Evolutionary conservation across 2,329 filamentous ascomycete species (phyloP).

Genomic region (Calonectria leucothoes): DNA sequence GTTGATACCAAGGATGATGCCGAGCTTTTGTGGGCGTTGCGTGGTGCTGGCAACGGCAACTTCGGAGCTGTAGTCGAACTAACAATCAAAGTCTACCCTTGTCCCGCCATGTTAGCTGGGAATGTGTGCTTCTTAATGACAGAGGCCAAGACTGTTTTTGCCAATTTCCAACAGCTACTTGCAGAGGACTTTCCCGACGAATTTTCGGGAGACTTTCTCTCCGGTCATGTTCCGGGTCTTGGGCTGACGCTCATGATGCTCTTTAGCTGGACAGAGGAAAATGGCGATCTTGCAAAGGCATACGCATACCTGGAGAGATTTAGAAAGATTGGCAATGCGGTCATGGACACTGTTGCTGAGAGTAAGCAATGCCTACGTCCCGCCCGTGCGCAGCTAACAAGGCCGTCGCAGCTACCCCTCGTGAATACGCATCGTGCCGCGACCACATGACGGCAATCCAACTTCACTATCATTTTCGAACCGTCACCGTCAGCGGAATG

Average conservation of each 20-base stretch:
- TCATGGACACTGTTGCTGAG: not conserved
- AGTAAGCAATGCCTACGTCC: not conserved
- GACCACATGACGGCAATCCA: not conserved
- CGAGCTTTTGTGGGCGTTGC: conserved; percentile 33
- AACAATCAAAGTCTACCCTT: conserved; percentile 25
- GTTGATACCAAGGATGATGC: conserved; percentile 12
- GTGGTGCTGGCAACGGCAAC: conserved; percentile 31
- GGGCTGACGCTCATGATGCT: not conserved
- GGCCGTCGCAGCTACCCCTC: not conserved
- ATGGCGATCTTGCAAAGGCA: not conserved
- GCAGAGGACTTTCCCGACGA: conserved; percentile 1
- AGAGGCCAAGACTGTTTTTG: not conserved
- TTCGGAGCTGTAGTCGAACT: conserved; percentile 30
- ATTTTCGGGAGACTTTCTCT: conserved; percentile 7
- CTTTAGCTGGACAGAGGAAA: not conserved
- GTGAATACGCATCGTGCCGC: not conserved
- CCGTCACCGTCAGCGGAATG: not conserved
- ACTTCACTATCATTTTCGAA: conserved; percentile 2
- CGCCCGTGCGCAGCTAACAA: not conserved
- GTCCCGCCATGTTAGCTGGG: not conserved
- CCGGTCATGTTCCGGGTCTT: not conserved
- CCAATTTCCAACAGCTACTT: not conserved
- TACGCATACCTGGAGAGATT: conserved; percentile 3
- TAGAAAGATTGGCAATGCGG: not conserved
- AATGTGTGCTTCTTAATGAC: not conserved